Base-by-base conservation (phyloP, 2,329 filamentous ascomycete genomes). In the Ophiostoma sp. region DNA sequence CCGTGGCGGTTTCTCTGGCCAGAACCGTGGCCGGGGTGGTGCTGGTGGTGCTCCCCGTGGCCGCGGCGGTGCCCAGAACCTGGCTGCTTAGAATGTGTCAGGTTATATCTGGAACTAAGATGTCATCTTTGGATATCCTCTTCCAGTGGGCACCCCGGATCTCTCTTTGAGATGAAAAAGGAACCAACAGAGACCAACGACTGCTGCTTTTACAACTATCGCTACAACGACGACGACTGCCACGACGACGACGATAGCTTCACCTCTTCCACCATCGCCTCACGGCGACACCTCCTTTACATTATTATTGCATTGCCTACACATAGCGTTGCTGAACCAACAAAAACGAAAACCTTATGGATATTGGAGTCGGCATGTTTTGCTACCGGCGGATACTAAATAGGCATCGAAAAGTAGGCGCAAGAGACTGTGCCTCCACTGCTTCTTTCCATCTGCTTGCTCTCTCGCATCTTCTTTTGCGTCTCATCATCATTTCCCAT, bases 1-100 rank as follows among this genome's bases (percentile, higher is more conserved):
- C 73, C 87, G 89, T 69, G 88, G 89, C 71, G 88, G 86, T 76
- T 93, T 90, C 80, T 82, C 84, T 69, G 85, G 88, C 68, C 88
- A 89, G 69, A 83, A 74, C 67, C 82, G 83, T 72, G 81, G 80
- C 72, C 87, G 91, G 72, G 85, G 86, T 68, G 86, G 91, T 72
- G 85, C 86, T 70, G 86, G 87, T 73, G 81, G 89, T 72, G 58
- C 58, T 41, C 40, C 40, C 40, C 87, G 91, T 72, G 85, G 86
- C 68, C 85, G 91, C 72, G 85, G 86, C 70, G 86, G 87, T 47
- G 69, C 83, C 65, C 84, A 85, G 76, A 75, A 79, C 65, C 81
- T 83, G 73, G 86, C 84, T 72, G 83, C 82, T 73, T 86, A 77
- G 55, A 45, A 18, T 42, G 14, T 67, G 36, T 38, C 41, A 41